These are phyloP conservation scores for Glycine soja DNA, from an alignment of 306 rosid genomes.

Conservation along the genomic window DNA sequence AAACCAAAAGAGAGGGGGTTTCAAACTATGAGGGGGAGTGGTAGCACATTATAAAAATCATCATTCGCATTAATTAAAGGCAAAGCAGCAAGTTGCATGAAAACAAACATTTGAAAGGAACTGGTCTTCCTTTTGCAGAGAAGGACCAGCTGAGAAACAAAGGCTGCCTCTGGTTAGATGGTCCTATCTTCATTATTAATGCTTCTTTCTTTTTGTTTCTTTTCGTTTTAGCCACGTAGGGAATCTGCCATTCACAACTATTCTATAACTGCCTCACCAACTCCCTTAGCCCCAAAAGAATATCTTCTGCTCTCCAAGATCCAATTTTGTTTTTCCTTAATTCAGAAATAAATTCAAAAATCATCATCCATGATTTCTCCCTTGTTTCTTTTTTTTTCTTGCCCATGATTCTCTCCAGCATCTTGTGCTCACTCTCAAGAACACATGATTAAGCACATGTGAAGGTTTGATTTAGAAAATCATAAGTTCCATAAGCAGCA, in stretches of 20 bases:
- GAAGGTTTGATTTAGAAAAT: neutral
- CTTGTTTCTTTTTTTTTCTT: constrained; percentile 2
- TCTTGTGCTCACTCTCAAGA: neutral
- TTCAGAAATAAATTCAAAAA: neutral
- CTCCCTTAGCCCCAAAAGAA: constrained; percentile 33
- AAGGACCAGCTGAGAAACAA: constrained; percentile 42
- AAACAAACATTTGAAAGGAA: constrained; percentile 32
- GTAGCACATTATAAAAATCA: neutral
- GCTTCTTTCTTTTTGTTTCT: constrained; percentile 8
- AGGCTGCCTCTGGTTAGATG: constrained; percentile 47
- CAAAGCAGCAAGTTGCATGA: constrained; percentile 38
- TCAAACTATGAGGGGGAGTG: neutral
- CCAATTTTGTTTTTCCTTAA: neutral
- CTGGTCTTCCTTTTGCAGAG: constrained; percentile 9
- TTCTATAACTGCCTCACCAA: constrained; percentile 43
- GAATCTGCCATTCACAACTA: constrained; percentile 26
- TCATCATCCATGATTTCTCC: neutral
- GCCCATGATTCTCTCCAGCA: neutral
- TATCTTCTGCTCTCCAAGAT: constrained; percentile 35
- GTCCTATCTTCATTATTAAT: constrained; percentile 47
- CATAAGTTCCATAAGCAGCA: too few relatives aligned
- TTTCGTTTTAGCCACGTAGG: constrained; percentile 50
- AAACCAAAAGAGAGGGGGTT: neutral
- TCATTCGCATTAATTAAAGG: constrained; percentile 36
- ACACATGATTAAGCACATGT: neutral